Base-by-base conservation (phyloP, 805 yeast genomes). In the Debaryomyces prosopidis region DNA sequence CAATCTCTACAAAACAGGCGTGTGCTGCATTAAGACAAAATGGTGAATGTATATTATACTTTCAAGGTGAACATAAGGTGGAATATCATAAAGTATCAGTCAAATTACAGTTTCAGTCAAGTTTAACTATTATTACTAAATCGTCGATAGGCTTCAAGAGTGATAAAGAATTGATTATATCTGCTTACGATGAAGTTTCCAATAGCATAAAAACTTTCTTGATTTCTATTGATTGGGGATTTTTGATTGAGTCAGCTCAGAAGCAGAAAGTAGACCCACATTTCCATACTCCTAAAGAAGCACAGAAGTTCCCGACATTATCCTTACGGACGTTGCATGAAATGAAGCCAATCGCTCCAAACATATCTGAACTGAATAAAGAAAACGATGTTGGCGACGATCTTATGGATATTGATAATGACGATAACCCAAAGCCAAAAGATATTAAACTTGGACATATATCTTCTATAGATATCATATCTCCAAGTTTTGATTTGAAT, bases 1-100 rank as follows among this genome's bases (percentile, higher is more conserved):
- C 96, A 3, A 65, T 81, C 18, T 62, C 76, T 12, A 73, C 84
- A 3, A 85, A 84, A 51, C 85, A 85, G 46, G 94, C 91, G 2
- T 81, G 89, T 54, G 64, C 87, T 18, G 82, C 81, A 1, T 67
- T 87, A 33, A 72, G 92, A 36, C 71, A 76, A 44, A 79, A 81
- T 51, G 96, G 94, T 1, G 69, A 73, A 44, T 63, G 84, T 34
- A 68, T 75, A 18, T 61, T 85, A 23, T 82, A 82, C 69, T 84
- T 78, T 57, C 92, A 84, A 58, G 81, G 82, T 15, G 83, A 78
- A 48, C 83, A 78, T 52, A 77, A 80, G 39, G 73, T 81, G 16
- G 87, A 82, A 47, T 84, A 81, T 55, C 70, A 70, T 48, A 75
- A 73, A 49, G 49, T 67, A 2, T 46, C 68, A 3, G 39, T 58